Evolutionary conservation across 192 early-diverging fungal species (phyloP), one percentile per base, ranked within the genome.

Genomic region (Linnemannia zychae): DNA sequence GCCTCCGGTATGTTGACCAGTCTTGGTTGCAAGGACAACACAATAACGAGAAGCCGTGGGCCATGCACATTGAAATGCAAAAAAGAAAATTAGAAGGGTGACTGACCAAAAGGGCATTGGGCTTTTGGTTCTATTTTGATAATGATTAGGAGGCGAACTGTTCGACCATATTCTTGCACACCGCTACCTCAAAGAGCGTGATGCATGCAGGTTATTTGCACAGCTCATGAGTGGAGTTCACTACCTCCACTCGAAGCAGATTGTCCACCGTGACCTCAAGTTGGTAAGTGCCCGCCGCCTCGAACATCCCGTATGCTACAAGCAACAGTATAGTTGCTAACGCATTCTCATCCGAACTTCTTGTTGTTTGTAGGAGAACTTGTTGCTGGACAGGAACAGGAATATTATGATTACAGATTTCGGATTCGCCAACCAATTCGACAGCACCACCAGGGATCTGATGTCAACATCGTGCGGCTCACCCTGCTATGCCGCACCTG

Each of bases 401-500:
- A 97, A 98, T 86, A 93, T 99, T 47, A 95, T 98, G 80, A 99
- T 99, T 87, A 98, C 98, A 16, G 98, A 99, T 81, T 99, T 99
- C 93, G 98, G 98, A 36, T 99, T 99, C 87, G 98, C 98, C 24
- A 98, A 97, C 78, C 94, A 96, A 89, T 96, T 96, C 60, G 88
- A 91, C 31, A 90, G 91, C 20, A 91, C 95, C 2, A 89, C 90
- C 67, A 92, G 94, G 84, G 95, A 96, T 77, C 88, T 99, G 70
- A 94, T 99, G 92, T 90, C 94, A 6, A 99, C 99, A 4, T 96
- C 95, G 31, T 99, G 99, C 79, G 99, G 99, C 18, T 98, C 97
- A 71, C 99, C 99, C 18, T 99, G 98, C 88, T 99, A 99, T 87
- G 99, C 99, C 1, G 99, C 99, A 11, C 99, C 99, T 1, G 99